Evolutionary conservation across 306 rosid genomes (phyloP).

Genomic region (Psophocarpus tetragonolobus): DNA sequence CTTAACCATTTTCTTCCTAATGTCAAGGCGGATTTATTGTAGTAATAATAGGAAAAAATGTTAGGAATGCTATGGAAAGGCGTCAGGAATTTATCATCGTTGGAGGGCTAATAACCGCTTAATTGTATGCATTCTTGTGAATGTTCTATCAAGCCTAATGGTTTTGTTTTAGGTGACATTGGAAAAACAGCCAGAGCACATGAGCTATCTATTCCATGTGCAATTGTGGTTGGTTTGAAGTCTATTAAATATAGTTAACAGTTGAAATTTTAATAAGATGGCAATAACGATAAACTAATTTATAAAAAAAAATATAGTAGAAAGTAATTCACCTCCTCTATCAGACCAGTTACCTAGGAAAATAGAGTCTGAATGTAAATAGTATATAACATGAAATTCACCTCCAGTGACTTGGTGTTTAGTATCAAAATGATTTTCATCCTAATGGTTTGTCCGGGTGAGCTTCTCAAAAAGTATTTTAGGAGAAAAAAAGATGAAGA

Average conservation of each 20-base stretch:
- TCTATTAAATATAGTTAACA: background rate
- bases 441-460: too few species aligned
- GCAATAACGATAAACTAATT: background rate
- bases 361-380: background rate
- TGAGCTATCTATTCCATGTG: background rate
- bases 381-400: background rate
- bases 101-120: background rate
- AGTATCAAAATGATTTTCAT: background rate
- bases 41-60: background rate
- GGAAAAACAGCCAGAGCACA: background rate
- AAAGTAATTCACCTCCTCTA: too few species aligned
- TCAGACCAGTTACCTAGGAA: background rate
- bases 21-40: background rate
- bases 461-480: too few species aligned
- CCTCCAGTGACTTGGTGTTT: background rate
- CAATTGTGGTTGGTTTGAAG: background rate
- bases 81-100: background rate
- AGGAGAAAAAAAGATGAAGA: too few species aligned
- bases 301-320: too few species aligned
- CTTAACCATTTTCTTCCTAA: slow-evolving; percentile 5
- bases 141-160: background rate
- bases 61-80: background rate
- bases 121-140: background rate
- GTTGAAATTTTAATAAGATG: slow-evolving; percentile 6
- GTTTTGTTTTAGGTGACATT: slow-evolving; percentile 10